Conservation (phyloP, 2,329 filamentous ascomycete species). For the Alternaria arborescens region DNA sequence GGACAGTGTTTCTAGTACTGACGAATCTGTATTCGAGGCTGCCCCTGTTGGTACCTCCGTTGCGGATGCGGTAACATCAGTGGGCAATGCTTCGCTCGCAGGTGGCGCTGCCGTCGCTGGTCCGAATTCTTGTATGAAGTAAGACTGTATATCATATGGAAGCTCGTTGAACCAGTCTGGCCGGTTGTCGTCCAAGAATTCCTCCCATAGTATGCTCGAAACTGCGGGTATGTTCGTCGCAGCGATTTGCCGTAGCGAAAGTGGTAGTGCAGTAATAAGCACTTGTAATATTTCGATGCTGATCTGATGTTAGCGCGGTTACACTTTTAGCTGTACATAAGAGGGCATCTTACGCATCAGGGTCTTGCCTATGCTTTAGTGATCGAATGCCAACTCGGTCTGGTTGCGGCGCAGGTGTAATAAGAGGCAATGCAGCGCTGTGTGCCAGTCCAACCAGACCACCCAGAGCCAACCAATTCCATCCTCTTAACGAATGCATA, state of each 20-base stretch:
- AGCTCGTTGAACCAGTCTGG: constrained; percentile 46
- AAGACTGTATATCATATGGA: constrained; percentile 46
- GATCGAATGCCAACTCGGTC: constrained; percentile 18
- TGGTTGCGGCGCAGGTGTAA: constrained; percentile 40
- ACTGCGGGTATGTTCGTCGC: constrained; percentile 48
- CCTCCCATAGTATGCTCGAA: constrained; percentile 45
- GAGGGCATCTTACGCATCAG: constrained; percentile 41
- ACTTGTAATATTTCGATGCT: constrained; percentile 47
- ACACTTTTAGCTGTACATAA: not conserved
- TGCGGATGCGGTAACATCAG: constrained; percentile 10
- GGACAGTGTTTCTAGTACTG: constrained; percentile 4
- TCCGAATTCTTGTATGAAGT: constrained; percentile 45
- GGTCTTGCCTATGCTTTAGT: constrained; percentile 31
- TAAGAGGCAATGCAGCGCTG: constrained; percentile 27
- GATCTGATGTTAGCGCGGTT: constrained; percentile 15
- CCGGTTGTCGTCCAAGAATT: constrained; percentile 46
- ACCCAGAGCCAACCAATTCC: constrained; percentile 22
- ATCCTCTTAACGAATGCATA: constrained; percentile 40
- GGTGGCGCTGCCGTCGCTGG: constrained; percentile 38
- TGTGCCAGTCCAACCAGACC: constrained; percentile 21
- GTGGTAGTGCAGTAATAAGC: constrained; percentile 47
- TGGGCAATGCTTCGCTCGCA: constrained; percentile 11
- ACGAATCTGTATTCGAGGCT: constrained; percentile 2
- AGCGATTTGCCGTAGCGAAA: constrained; percentile 45
- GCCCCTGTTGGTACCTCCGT: constrained; percentile 12